These are phyloP conservation scores for Lasiosphaeris hirsuta DNA, from an alignment of 495 filamentous ascomycete genomes.

Conservation along the genomic window DNA sequence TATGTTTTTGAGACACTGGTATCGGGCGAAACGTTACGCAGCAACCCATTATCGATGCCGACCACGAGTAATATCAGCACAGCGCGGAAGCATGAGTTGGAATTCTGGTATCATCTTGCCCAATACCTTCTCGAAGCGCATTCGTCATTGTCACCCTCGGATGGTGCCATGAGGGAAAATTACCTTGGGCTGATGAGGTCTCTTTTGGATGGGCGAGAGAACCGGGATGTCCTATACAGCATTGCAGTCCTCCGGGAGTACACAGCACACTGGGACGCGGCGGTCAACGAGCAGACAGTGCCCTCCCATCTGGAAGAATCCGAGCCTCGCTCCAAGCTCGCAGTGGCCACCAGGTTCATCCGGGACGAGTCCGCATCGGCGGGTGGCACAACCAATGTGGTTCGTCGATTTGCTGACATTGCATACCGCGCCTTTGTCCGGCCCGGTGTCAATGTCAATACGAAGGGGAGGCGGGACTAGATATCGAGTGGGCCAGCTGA, in stretches of 20 bases:
- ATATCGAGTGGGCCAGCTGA: no score
- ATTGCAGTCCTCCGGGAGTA: conserved; percentile 76
- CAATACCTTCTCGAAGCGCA: conserved; percentile 67
- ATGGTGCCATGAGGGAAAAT: conserved; percentile 55
- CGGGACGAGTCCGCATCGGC: conserved; percentile 66
- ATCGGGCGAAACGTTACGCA: conserved; percentile 60
- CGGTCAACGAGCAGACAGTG: conserved; percentile 58
- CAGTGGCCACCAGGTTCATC: conserved; percentile 78
- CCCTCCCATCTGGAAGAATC: conserved; percentile 64
- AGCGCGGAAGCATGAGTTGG: conserved; percentile 58
- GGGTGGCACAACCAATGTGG: conserved; percentile 73
- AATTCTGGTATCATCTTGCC: conserved; percentile 78
- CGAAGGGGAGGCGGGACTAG: background rate
- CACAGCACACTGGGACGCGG: conserved; percentile 61
- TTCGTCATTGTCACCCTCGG: conserved; percentile 39
- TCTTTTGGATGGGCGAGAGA: conserved; percentile 74
- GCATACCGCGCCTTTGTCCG: conserved; percentile 49
- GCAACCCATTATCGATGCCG: conserved; percentile 53
- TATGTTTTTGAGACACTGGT: conserved; percentile 73
- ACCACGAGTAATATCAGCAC: conserved; percentile 46
- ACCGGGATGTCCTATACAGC: conserved; percentile 89
- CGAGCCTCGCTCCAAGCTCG: conserved; percentile 67
- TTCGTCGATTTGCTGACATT: conserved; percentile 73
- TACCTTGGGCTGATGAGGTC: conserved; percentile 59
- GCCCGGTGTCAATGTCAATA: conserved; percentile 35